Evolutionary conservation across 257 asterid genomes (phyloP), one percentile per base, ranked within the genome.

Genomic region (Leonotis leonurus): DNA sequence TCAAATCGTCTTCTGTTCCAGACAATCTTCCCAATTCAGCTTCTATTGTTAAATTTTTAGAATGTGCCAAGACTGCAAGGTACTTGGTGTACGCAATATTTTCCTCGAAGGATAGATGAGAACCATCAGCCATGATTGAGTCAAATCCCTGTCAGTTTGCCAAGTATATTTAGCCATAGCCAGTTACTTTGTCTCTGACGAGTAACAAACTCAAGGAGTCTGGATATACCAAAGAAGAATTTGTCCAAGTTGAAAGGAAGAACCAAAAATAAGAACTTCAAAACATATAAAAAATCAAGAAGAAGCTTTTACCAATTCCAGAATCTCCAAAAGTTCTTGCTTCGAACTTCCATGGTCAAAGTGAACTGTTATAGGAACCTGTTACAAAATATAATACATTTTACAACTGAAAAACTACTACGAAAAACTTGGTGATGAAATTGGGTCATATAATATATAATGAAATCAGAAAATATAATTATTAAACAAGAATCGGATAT

Each of bases 1-100:
- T 89, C 76, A 86, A 77, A 73, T 78, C 99, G 66, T 92, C 99
- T 78, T 92, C 99, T 37, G 96, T 89, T 65, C 99, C 99, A 5
- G 99, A 89, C 68, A 92, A 78, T 78, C 99, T 89, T 79, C 99
- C 99, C 77, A 92, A 68, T 81, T 92, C 99, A 78, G 97, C 97
- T 81, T 92, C 99, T 37, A 92, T 94, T 81, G 80, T 56, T 72
- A 92, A 41, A 52, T 77, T 69, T 57, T 83, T 83, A 9, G 83
- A 45, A 76, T 75, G 96, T 26, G 95, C 99, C 32, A 82, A 67
- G 7, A 39, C 67, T 8, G 87, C 66, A 60, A 92, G 83, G 80
- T 60, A 80, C 77, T 89, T 85, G 53, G 99, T 86, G 78, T 78
- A 86, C 5, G 85, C 77, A 65, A 85, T 71, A 68, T 92, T 92